phyloP scores from a whole-genome alignment of 345 rosid genomes.

The Barbarea vulgaris region DNA sequence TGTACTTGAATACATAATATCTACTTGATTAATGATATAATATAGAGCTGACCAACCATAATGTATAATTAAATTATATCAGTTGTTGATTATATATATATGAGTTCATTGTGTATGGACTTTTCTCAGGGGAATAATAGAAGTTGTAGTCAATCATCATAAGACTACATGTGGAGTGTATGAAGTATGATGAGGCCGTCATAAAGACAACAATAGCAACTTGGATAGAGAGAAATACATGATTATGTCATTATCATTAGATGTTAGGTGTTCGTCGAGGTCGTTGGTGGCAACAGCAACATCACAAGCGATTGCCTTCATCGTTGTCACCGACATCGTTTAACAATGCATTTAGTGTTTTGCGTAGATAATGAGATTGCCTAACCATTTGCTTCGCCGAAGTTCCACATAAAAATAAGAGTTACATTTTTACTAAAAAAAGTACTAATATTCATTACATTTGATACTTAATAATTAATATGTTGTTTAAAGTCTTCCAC shows the following conservation, averaged over 20 bases:
- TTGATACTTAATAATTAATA: too few relatives aligned
- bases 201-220: slow-evolving; percentile 29
- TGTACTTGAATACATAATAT: neutral
- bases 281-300: slow-evolving; percentile 29
- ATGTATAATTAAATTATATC: neutral
- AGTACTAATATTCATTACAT: too few relatives aligned
- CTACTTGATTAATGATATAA: neutral
- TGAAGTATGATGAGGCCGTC: neutral
- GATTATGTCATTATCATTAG: slow-evolving; percentile 32
- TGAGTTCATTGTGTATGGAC: slow-evolving; percentile 10
- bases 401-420: neutral
- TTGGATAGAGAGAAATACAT: slow-evolving; percentile 19
- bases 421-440: neutral
- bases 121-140: slow-evolving; percentile 18
- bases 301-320: slow-evolving; percentile 38
- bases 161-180: slow-evolving; percentile 31
- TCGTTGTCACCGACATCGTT: slow-evolving; percentile 35
- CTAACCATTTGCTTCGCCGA: neutral
- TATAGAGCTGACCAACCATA: slow-evolving; percentile 11
- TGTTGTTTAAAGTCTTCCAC: too few relatives aligned
- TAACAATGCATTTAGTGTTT: neutral
- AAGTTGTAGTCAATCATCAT: slow-evolving; percentile 15
- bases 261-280: slow-evolving; percentile 34
- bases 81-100: neutral
- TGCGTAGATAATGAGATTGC: neutral